These are phyloP conservation scores for Collybia mongolica DNA, from an alignment of 768 basidiomycete species.

Conservation along the genomic window DNA sequence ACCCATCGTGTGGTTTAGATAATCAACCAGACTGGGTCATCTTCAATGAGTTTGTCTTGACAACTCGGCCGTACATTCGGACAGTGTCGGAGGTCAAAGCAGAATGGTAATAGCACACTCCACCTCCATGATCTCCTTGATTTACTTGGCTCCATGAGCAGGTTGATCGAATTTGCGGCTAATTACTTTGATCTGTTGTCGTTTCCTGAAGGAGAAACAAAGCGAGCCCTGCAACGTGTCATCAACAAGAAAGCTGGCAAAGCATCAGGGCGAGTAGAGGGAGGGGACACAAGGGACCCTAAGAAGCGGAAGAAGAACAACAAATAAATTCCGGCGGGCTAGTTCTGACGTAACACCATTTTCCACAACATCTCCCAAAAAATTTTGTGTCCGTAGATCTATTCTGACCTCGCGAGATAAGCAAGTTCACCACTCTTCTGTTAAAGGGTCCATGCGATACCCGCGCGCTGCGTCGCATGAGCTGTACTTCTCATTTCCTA, in stretches of 20 bases:
- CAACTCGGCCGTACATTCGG: slow-evolving; percentile 85
- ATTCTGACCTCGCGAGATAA: no score
- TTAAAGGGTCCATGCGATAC: no score
- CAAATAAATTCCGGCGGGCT: not conserved
- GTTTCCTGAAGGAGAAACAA: slow-evolving; percentile 73
- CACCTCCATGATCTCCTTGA: not conserved
- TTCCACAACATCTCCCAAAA: not conserved
- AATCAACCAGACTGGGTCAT: slow-evolving; percentile 89
- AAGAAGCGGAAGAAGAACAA: slow-evolving; percentile 32
- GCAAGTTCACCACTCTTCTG: no score
- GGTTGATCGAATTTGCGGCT: slow-evolving; percentile 38
- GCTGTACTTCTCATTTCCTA: no score
- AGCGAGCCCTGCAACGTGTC: slow-evolving; percentile 57
- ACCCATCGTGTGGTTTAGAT: slow-evolving; percentile 87
- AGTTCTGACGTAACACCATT: not conserved
- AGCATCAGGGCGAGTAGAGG: slow-evolving; percentile 19
- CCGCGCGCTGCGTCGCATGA: no score
- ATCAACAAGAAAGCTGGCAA: slow-evolving; percentile 54
- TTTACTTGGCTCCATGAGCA: slow-evolving; percentile 13
- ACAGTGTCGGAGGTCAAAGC: slow-evolving; percentile 85
- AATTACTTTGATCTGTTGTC: slow-evolving; percentile 67
- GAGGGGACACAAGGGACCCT: slow-evolving; percentile 22
- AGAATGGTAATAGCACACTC: slow-evolving; percentile 67
- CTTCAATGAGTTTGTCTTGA: slow-evolving; percentile 94
- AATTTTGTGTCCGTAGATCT: not conserved